Evolutionary conservation across 2,329 filamentous ascomycete species (phyloP), one percentile per base, ranked within the genome.

Genomic region (Bertia moriformis): DNA sequence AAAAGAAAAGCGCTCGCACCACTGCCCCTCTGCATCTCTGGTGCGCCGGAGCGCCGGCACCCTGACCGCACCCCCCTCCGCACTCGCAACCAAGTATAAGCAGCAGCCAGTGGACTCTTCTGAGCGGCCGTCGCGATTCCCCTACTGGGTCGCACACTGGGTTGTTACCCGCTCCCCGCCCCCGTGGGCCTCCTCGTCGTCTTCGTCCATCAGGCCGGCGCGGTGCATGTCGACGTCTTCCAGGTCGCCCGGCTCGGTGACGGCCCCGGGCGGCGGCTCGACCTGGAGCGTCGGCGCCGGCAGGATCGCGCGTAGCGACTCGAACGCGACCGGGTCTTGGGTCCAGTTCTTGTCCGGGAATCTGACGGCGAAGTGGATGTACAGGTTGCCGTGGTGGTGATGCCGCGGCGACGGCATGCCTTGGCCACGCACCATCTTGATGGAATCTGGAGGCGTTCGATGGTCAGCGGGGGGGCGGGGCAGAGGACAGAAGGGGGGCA

Each of bases 321-420:
- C 75, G 50, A 93, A 83, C 45, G 84, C 80, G 42, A 76, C 69
- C 14, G 77, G 66, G 38, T 81, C 68, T 27, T 73, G 57, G 29
- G 73, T 73, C 71, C 75, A 82, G 55, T 74, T 68, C 65, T 78
- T 81, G n/a, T 84, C 80, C 38, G 91, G 91, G 73, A 98, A 96
- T 65, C 93, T 94, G 63, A 98, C 87, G 53, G 84, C 80, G 66
- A 98, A 98, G 57, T 93, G 86, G 54, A 98, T 87, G 68, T 91
- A 98, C 50, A 98, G 70, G 65, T 98, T 95, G 53, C 91, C 91
- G 55, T 74, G 78, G 62, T 96, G 84, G 69, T 98, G 91, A 62
- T 96, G 91, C 51, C 91, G 78, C 62, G 77, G 83, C 3, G 91
- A 93, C 32, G 91, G 91, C 91, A 98, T 98, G 59, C 91, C 91